Base-by-base conservation (phyloP, 2,329 filamentous ascomycete species). In the Alternaria dauci region DNA sequence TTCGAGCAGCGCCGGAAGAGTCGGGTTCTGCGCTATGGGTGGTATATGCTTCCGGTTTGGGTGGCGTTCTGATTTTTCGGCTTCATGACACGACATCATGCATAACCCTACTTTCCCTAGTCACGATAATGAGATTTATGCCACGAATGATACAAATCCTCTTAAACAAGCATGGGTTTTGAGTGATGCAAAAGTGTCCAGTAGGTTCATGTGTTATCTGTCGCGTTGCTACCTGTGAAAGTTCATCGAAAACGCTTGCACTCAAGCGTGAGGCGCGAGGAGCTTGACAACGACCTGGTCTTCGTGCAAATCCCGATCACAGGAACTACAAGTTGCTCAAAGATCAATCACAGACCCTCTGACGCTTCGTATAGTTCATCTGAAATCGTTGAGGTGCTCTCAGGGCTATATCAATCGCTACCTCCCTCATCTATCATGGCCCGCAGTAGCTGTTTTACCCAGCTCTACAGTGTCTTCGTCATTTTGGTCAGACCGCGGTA, bases 71-170 rank as follows among this genome's bases (percentile, higher is more conserved):
- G 32, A 28, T 5, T 54, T 34, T 47, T 38, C 14, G 8, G 32
- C 7, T 39, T 32, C 18, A 59, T 56, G 52, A 28, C 32, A 43
- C 53, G 56, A 42, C 30, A 26, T 36, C 20, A 41, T 58, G 43
- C 28, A 50, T 38, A 36, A 32, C 38, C 32, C 30, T 46, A 44
- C 48, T 50, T 48, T 8, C 28, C 36, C 42, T 55, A 20, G 16
- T 42, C 25, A 25, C 30, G 14, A 50, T 43, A 48, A 59, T 36
- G 43, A 55, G 46, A 55, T 55, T 23, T 25, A 43, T 55, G 28
- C 38, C 36, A 36, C n/a, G 11, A 36, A 38, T 12, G 20, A 14
- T 5, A 36, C 4, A 38, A 1, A 14, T 16, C 20, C 38, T 26
- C 2, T 3, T 12, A n/a, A 26, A 9, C 26, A 5, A 14, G 30